Percentiles rank a stretch among this genome's conserved stretches.
phyloP scores from a whole-genome alignment of 352 stramenopile genomes.

The Phytophthora cactorum region DNA sequence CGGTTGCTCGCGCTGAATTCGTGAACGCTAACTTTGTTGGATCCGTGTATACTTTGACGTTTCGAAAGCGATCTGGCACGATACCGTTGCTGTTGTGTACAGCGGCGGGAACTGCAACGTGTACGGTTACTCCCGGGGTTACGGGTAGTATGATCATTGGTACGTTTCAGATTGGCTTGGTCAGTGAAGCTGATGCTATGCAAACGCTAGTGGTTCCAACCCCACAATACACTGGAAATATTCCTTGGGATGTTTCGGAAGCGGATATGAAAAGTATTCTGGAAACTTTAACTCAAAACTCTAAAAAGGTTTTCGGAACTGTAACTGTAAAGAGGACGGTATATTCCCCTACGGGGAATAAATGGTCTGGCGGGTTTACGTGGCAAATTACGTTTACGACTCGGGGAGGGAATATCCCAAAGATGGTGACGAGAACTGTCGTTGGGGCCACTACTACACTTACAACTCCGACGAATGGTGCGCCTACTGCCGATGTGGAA shows the following conservation, averaged over 20 bases:
- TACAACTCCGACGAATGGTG: conserved; percentile 5
- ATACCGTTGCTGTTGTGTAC: conserved; percentile 65
- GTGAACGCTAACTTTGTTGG: conserved; percentile 61
- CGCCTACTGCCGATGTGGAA: conserved; percentile 47
- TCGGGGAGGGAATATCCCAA: conserved; percentile 86
- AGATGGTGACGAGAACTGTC: conserved; percentile 47
- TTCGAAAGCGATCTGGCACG: conserved; percentile 63
- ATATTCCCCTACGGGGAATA: conserved; percentile 81
- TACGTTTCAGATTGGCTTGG: conserved; percentile 61
- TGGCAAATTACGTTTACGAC: conserved; percentile 94
- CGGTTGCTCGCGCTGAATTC: conserved; percentile 39
- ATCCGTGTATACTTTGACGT: conserved; percentile 67
- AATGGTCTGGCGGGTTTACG: conserved; percentile 94
- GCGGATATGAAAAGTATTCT: conserved; percentile 60
- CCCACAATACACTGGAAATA: conserved; percentile 18
- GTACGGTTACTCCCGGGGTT: conserved; percentile 30
- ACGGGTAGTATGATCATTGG: conserved; percentile 74
- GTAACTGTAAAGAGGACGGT: conserved; percentile 83
- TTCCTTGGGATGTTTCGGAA: conserved; percentile 85
- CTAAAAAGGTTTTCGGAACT: conserved; percentile 84
- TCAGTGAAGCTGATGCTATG: conserved; percentile 43
- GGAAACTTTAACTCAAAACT: conserved; percentile 38
- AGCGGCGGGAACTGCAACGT: conserved; percentile 32
- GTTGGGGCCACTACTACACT: conserved; percentile 3
- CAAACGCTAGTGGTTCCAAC: conserved; percentile 21